A percentile compares a stretch with the other conserved stretches of the same genome.
Conservation (phyloP, 441 rosid genomes). For the Eruca vesicaria region DNA sequence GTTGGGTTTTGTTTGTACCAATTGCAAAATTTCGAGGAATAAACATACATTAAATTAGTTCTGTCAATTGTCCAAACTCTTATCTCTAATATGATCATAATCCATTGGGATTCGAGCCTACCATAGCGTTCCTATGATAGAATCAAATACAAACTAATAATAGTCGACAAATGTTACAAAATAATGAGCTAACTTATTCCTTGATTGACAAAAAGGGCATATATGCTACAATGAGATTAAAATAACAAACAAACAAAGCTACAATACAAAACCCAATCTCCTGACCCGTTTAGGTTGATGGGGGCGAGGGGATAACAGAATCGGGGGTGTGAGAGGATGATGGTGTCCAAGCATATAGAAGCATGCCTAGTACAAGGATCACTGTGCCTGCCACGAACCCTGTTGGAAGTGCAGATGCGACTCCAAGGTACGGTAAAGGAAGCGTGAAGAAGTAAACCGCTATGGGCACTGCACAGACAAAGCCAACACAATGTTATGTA, state of each 20-base stretch:
- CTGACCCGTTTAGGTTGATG: conserved; percentile 16
- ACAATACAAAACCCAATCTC: conserved; percentile 6
- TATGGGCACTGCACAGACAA: conserved; percentile 63
- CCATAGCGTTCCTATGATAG: neutral
- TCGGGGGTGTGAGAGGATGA: conserved; percentile 32
- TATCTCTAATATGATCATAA: neutral
- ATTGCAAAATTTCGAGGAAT: neutral
- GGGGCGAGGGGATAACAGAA: conserved; percentile 19
- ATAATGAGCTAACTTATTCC: neutral
- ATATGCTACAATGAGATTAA: conserved; percentile 1
- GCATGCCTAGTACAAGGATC: conserved; percentile 73
- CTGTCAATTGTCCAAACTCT: neutral
- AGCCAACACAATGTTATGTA: neutral
- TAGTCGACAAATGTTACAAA: neutral
- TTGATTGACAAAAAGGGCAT: neutral
- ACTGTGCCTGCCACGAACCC: conserved; percentile 85
- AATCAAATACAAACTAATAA: neutral
- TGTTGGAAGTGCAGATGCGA: conserved; percentile 73
- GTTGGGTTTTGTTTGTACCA: neutral
- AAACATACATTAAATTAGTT: neutral
- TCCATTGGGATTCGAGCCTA: neutral
- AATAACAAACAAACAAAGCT: neutral
- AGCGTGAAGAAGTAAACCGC: conserved; percentile 75
- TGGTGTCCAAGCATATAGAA: conserved; percentile 79
- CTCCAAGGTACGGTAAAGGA: conserved; percentile 81